Percentiles rank a stretch among this genome's conserved stretches.
These are phyloP conservation scores for Posidonia australis DNA, from an alignment of 106 monocot genomes.

Conservation along the genomic window DNA sequence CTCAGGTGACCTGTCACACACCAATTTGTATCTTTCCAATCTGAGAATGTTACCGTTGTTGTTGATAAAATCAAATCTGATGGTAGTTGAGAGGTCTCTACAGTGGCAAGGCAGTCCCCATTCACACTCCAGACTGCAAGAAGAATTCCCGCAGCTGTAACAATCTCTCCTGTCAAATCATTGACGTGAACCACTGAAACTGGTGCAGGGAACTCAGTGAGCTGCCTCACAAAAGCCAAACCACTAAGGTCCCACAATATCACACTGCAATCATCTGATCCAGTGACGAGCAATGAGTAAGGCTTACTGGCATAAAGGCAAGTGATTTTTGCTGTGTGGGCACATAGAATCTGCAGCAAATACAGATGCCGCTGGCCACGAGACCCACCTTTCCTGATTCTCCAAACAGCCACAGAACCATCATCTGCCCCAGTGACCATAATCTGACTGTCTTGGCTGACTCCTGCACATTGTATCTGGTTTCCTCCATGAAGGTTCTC, in stretches of 20 bases:
- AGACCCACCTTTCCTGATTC: constrained; percentile 40
- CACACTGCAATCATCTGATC: constrained; percentile 87
- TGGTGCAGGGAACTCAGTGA: constrained; percentile 69
- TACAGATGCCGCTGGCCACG: constrained; percentile 29
- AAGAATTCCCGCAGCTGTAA: constrained; percentile 79
- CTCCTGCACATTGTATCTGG: constrained; percentile 77
- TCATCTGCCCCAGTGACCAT: constrained; percentile 88
- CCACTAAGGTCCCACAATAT: constrained; percentile 77
- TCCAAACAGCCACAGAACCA: constrained; percentile 79
- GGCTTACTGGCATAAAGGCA: constrained; percentile 83
- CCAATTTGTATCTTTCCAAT: constrained; percentile 91
- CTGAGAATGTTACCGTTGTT: constrained; percentile 40
- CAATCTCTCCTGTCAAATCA: constrained; percentile 75
- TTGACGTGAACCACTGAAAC: constrained; percentile 82
- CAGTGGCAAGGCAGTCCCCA: constrained; percentile 81
- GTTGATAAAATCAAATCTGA: constrained; percentile 78
- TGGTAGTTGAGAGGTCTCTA: constrained; percentile 87
- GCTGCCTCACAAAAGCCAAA: constrained; percentile 75
- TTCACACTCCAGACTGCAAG: constrained; percentile 93
- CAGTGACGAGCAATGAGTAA: constrained; percentile 64
- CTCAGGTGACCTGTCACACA: constrained; percentile 94
- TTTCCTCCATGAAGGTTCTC: constrained; percentile 86
- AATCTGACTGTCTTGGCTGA: constrained; percentile 78
- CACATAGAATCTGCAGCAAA: constrained; percentile 53
- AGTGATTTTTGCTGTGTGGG: constrained; percentile 75